These are phyloP conservation scores for Pezicula rhizophila DNA, from an alignment of 2,329 filamentous ascomycete genomes.

Conservation along the genomic window DNA sequence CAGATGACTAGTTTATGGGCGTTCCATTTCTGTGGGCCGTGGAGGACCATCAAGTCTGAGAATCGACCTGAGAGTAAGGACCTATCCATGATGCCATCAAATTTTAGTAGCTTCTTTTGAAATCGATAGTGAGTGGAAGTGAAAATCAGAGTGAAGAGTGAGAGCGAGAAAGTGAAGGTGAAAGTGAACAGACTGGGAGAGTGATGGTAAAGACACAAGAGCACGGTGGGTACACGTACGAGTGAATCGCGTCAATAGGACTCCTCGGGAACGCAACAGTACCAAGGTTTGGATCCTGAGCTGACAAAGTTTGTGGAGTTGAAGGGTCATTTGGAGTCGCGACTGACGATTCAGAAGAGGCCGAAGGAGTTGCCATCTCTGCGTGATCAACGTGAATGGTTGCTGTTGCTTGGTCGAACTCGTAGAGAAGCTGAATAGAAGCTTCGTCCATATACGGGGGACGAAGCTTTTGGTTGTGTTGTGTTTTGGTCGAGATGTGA, in stretches of 20 bases:
- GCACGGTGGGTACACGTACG: constrained; percentile 3
- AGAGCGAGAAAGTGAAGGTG: no score
- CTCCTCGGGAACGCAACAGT: background rate
- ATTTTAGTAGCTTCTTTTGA: background rate
- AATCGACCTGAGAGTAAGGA: constrained; percentile 17
- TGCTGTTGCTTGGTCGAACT: constrained; percentile 2
- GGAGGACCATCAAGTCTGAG: constrained; percentile 18
- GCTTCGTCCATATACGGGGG: constrained; percentile 5
- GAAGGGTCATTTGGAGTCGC: background rate
- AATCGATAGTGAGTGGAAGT: background rate
- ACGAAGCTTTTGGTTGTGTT: background rate
- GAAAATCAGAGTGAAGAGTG: no score
- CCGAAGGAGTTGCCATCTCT: background rate
- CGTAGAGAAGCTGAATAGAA: constrained; percentile 10
- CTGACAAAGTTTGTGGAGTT: no score
- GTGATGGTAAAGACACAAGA: no score
- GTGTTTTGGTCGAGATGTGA: background rate
- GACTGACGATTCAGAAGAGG: background rate
- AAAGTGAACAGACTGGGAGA: no score
- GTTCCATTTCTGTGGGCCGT: constrained; percentile 15
- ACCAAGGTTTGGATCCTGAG: no score
- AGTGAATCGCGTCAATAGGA: constrained; percentile 11
- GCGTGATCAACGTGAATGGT: background rate
- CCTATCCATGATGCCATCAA: constrained; percentile 5
- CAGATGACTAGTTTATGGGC: constrained; percentile 20